phyloP scores from a whole-genome alignment of 352 stramenopile species.

The Chrysophaeum taylorii region DNA sequence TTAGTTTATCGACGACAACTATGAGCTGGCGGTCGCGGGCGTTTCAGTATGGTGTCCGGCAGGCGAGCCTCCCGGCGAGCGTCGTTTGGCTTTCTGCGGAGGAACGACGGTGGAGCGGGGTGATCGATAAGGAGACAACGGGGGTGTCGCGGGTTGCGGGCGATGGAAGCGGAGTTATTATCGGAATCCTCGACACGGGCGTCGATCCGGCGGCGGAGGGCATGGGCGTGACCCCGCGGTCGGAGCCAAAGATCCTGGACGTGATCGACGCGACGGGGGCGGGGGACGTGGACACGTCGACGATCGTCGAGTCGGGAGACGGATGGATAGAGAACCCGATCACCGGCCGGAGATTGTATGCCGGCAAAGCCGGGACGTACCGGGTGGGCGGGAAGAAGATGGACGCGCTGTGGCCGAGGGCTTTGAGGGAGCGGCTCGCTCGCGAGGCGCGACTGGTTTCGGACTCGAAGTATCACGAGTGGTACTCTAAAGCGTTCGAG shows the following conservation, averaged over 20 bases:
- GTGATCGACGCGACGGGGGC: slow-evolving; percentile 82
- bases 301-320: slow-evolving; percentile 41
- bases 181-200: slow-evolving; percentile 90
- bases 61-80: not conserved
- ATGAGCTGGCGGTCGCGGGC: not conserved
- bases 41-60: not conserved
- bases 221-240: slow-evolving; percentile 65
- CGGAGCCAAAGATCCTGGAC: slow-evolving; percentile 76
- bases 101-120: slow-evolving; percentile 12
- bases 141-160: slow-evolving; percentile 66
- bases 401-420: slow-evolving; percentile 72
- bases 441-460: not conserved
- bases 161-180: slow-evolving; percentile 74
- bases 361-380: slow-evolving; percentile 44
- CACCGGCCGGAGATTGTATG: not conserved
- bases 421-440: slow-evolving; percentile 47
- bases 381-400: slow-evolving; percentile 64
- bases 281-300: slow-evolving; percentile 80
- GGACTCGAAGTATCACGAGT: not conserved
- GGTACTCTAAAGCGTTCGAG: not conserved
- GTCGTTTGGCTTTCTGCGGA: not conserved
- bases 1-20: not conserved
- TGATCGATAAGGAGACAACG: slow-evolving; percentile 79
- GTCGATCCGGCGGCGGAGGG: slow-evolving; percentile 77
- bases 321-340: not conserved